Base-by-base conservation (phyloP, 129 eudicot genomes). In the Flaveria linearis region DNA sequence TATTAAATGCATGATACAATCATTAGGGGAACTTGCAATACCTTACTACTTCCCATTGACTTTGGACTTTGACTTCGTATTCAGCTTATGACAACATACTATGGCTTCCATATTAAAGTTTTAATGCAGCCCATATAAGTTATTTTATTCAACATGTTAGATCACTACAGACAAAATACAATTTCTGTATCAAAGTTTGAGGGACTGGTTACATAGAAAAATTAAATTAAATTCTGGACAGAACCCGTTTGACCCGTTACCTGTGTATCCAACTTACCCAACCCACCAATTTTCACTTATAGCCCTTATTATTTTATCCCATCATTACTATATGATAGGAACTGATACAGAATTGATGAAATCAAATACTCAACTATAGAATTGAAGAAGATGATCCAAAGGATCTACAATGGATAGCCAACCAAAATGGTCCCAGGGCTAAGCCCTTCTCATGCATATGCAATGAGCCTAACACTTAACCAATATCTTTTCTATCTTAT, bases 1-100 rank as follows among this genome's bases (percentile, higher is more conserved):
- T 22, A 22, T 13, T 36, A 76, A 50, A 76, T 36, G 65, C 80
- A 52, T 4, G 26, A 45, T 43, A 73, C 68, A 41, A 4, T 73
- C 49, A 5, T 53, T 53, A 30, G 50, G 64, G 41, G 36, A 30
- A 20, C 22, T 20, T 20, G 22, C 22, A 12, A 49, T 47, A 63
- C 63, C 72, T 62, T 33, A 14, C 13, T 36, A 30, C 17, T 64
- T 76, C 33, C 60, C 80, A 30, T 50, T 47, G 62, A 62, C 33
- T 75, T 55, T 58, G 23, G 1, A 42, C 46, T 46, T 12, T 4
- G 36, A 16, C 43, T 22, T 55, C 17, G 12, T 33, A 51, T n/a
- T 36, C 7, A 36, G 36, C 50, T 65, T 65, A 36, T 14, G 26
- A 36, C 8, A 65, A n/a, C 47, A 65, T 33, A 45, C 50, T 36